Percentiles rank a stretch among this genome's conserved stretches.
These are phyloP conservation scores for Pyrenula massariospora DNA, from an alignment of 495 filamentous ascomycete species.

Conservation along the genomic window DNA sequence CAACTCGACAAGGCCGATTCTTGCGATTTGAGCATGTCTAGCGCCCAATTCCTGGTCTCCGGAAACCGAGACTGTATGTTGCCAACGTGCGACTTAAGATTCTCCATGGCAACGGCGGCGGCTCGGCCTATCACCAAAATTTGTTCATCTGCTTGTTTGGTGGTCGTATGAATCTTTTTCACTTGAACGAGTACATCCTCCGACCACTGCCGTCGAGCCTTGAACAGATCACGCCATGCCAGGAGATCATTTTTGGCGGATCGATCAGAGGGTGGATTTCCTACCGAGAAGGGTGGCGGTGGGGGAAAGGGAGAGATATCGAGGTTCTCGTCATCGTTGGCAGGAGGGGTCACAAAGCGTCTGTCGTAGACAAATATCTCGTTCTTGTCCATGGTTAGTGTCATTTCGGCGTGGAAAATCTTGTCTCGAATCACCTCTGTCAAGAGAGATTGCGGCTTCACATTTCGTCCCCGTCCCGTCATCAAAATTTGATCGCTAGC, in stretches of 20 bases:
- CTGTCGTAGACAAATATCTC: constrained; percentile 85
- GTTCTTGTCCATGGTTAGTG: constrained; percentile 32
- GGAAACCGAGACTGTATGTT: constrained; percentile 60
- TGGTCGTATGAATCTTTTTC: constrained; percentile 38
- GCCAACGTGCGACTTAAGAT: constrained; percentile 67
- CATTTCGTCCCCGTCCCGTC: constrained; percentile 68
- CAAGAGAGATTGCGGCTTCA: constrained; percentile 61
- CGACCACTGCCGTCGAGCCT: constrained; percentile 65
- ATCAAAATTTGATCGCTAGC: constrained; percentile 65
- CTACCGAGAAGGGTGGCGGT: constrained; percentile 45
- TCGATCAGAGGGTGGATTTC: constrained; percentile 60
- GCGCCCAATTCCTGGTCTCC: constrained; percentile 63
- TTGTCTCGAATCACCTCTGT: constrained; percentile 47
- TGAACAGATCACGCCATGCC: constrained; percentile 75
- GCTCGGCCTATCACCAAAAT: constrained; percentile 61
- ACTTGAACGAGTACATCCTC: constrained; percentile 53
- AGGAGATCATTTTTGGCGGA: constrained; percentile 59
- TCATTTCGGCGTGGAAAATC: constrained; percentile 1
- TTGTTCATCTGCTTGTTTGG: constrained; percentile 46
- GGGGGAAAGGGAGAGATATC: constrained; percentile 32
- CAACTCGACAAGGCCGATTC: constrained; percentile 49
- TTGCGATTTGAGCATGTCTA: constrained; percentile 61
- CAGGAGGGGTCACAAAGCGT: constrained; percentile 38
- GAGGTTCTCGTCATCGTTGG: constrained; percentile 27
- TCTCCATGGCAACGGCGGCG: constrained; percentile 66